phyloP scores from a whole-genome alignment of 2,329 filamentous ascomycete species.

The Eurotiales sp. region DNA sequence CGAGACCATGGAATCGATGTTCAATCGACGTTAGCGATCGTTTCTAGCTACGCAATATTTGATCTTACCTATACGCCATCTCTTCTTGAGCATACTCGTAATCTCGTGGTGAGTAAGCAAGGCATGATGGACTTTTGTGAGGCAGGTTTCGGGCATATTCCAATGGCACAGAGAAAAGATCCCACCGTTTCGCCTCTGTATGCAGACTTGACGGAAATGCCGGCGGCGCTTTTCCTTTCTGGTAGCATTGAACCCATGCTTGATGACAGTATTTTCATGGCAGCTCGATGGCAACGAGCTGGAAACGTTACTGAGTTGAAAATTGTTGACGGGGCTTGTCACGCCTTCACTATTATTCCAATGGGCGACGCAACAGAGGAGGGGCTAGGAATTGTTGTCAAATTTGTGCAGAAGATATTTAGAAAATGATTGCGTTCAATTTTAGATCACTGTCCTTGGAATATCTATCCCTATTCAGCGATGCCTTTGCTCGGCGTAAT shows the following conservation, averaged over 20 bases:
- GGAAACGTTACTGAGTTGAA: not conserved
- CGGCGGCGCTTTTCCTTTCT: not conserved
- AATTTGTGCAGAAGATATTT: not conserved
- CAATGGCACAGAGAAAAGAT: not conserved
- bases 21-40: not conserved
- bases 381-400: not conserved
- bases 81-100: not conserved
- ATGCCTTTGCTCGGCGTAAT: too few species aligned
- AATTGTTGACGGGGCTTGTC: not conserved
- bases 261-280: not conserved
- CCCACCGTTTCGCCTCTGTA: not conserved
- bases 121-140: not conserved
- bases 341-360: not conserved
- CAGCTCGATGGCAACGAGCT: not conserved
- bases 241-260: not conserved
- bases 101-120: not conserved
- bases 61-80: not conserved
- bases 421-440: too few species aligned
- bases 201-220: not conserved
- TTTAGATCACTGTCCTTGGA: too few species aligned
- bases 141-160: not conserved
- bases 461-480: too few species aligned
- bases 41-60: not conserved
- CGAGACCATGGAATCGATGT: not conserved
- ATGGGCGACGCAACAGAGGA: not conserved